Conservation (phyloP, 345 rosid genomes). For the Garcia nutans region DNA sequence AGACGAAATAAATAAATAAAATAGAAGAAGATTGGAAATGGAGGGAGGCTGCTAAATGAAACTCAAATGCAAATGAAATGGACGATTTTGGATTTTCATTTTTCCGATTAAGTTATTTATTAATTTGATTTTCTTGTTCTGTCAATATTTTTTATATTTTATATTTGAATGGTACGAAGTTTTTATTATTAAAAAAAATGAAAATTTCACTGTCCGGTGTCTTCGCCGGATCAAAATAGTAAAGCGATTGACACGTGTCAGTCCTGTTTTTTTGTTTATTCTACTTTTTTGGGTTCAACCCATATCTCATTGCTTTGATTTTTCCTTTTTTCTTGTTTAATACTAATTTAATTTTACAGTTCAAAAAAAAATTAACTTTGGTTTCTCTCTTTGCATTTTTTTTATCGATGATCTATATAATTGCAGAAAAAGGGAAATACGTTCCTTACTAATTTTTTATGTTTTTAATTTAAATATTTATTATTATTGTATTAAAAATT, state of each 20-base stretch:
- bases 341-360: too few species aligned
- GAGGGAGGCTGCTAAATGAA: conserved; percentile 30
- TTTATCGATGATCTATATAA: too few species aligned
- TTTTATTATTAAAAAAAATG: neutral
- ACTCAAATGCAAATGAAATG: conserved; percentile 46
- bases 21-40: neutral
- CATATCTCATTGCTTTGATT: too few species aligned
- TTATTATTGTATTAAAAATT: too few species aligned
- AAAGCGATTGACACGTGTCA: conserved; percentile 29
- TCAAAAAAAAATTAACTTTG: too few species aligned
- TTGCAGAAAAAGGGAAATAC: too few species aligned
- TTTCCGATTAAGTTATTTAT: neutral
- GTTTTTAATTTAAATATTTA: too few species aligned
- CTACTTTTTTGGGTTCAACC: too few species aligned
- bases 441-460: too few species aligned
- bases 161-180: conserved; percentile 13
- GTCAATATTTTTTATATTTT: neutral
- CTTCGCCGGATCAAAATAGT: conserved; percentile 46
- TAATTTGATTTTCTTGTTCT: neutral
- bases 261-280: neutral
- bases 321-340: too few species aligned
- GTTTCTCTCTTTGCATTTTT: too few species aligned
- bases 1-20: neutral
- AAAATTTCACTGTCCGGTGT: conserved; percentile 29
- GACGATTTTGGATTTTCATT: neutral